Conservation (phyloP, 352 stramenopile species). For the Phytopythium cucurbitacearum region DNA sequence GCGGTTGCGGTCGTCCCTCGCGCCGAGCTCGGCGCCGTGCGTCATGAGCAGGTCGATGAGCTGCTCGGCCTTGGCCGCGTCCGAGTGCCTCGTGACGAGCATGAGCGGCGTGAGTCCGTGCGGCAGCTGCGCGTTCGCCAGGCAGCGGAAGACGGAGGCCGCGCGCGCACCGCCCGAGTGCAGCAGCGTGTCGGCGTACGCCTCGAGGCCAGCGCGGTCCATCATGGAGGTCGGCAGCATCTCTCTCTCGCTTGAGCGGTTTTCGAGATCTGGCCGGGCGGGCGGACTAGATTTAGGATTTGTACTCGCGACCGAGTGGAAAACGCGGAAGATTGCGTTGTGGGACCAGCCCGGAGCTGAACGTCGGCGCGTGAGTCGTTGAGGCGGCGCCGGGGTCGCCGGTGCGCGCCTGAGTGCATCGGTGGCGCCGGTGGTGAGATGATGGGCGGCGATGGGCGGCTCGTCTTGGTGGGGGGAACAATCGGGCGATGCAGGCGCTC, state of each 20-base stretch:
- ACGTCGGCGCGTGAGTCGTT: too few relatives aligned
- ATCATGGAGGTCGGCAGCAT: conserved; percentile 3
- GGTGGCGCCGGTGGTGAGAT: too few relatives aligned
- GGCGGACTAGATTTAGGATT: too few relatives aligned
- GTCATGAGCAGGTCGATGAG: conserved; percentile 17
- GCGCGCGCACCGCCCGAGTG: background rate
- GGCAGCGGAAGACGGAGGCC: background rate
- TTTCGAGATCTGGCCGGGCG: background rate
- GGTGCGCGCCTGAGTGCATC: too few relatives aligned
- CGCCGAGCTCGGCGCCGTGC: conserved; percentile 20
- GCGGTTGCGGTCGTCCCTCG: conserved; percentile 16
- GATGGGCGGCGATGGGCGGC: too few relatives aligned
- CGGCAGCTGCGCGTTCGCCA: conserved; percentile 6
- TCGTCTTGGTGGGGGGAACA: too few relatives aligned
- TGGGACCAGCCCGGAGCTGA: too few relatives aligned
- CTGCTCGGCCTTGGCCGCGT: background rate
- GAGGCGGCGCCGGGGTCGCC: too few relatives aligned
- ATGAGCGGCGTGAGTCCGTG: conserved; percentile 7
- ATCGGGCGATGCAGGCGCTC: too few relatives aligned
- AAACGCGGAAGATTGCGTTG: too few relatives aligned
- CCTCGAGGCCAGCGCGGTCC: conserved; percentile 5
- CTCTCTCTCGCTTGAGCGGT: background rate
- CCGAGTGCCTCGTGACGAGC: conserved; percentile 5
- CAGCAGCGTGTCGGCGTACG: conserved; percentile 6
- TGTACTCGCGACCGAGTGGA: too few relatives aligned